A percentile compares a stretch with the other conserved stretches of the same genome.
Conservation (phyloP, 306 rosid genomes). For the Gastrolobium bilobum region DNA sequence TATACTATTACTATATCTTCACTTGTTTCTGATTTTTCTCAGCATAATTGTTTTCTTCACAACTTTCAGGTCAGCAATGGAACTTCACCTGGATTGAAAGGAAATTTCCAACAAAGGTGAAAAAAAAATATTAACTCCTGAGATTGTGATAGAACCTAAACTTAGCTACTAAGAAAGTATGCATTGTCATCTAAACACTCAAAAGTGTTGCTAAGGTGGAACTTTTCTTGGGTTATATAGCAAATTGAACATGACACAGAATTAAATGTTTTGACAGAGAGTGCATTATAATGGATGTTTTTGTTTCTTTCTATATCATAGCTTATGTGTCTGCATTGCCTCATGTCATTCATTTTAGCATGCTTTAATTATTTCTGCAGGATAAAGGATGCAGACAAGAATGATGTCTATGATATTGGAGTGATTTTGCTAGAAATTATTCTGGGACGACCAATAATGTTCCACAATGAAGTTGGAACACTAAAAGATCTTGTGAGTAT, state of each 20-base stretch:
- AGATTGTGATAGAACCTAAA: constrained; percentile 15
- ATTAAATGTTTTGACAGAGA: constrained; percentile 2
- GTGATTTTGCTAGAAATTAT: constrained; percentile 86
- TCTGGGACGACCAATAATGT: constrained; percentile 85
- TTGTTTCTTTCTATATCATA: background rate
- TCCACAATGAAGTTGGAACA: constrained; percentile 82
- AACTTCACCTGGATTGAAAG: constrained; percentile 63
- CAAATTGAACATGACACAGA: constrained; percentile 23
- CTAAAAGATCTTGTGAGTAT: constrained; percentile 90
- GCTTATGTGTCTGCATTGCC: background rate
- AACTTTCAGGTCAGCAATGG: constrained; percentile 63
- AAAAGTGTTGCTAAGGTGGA: background rate
- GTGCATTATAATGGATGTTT: background rate
- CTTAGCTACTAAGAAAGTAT: constrained; percentile 1
- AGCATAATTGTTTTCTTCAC: constrained; percentile 29
- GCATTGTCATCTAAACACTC: constrained; percentile 7
- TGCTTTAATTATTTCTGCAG: constrained; percentile 54
- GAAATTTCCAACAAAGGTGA: constrained; percentile 72
- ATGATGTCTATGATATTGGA: constrained; percentile 89
- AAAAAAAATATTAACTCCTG: background rate
- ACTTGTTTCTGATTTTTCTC: constrained; percentile 20
- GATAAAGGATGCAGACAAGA: constrained; percentile 70
- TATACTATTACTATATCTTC: constrained; percentile 19
- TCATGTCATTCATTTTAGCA: background rate
- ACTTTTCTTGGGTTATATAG: constrained; percentile 13